Evolutionary conservation across 768 basidiomycete species (phyloP), one percentile per base, ranked within the genome.

Genomic region (Hortiboletus campestris): DNA sequence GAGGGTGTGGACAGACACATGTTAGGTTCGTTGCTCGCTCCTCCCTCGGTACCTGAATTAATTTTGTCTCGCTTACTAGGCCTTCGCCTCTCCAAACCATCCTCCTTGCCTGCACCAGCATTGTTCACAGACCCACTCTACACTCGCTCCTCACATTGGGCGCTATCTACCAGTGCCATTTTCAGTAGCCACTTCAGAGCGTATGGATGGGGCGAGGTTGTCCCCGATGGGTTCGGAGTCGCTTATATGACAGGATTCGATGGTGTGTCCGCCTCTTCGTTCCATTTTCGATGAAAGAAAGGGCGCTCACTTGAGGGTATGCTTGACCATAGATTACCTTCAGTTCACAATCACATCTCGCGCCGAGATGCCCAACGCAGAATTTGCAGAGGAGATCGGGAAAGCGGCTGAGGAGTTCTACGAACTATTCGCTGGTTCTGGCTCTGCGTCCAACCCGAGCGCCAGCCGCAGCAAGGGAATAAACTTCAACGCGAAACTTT

Each of bases 171-270:
- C 16, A 93, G 90, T 49, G 88, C 91, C 6, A 78, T 98, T 31
- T 89, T 88, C 63, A 91, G 89, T n/a, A 86, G 85, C 56, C 87
- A 90, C 70, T 85, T 98, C 65, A 80, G 78, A 36, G 84, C 80
- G 20, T 94, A 97, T 71, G 94, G 94, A 14, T 98, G 95, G 95
- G 95, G 95, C 46, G 91, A 93, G 80, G 90, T 98, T 43, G 92
- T 96, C 25, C 86, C 91, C 1, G 87, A 97, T 60, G 95, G 95
- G 2, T 98, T 95, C 67, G 95, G 95, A 32, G 88, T 98, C 31
- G 89, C 93, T 13, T 98, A 98, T 67, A 86, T 93, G 82, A 94
- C 94, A n/a, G 90, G 91, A 38, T 88, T 83, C 63, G 83, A 90
- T 59, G 85, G 88, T 87, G 54, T 51, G 81, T 69, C 36, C 20